Evolutionary conservation across 257 asterid species (phyloP), one percentile per base, ranked within the genome.

Genomic region (Salvia rosmarinus): DNA sequence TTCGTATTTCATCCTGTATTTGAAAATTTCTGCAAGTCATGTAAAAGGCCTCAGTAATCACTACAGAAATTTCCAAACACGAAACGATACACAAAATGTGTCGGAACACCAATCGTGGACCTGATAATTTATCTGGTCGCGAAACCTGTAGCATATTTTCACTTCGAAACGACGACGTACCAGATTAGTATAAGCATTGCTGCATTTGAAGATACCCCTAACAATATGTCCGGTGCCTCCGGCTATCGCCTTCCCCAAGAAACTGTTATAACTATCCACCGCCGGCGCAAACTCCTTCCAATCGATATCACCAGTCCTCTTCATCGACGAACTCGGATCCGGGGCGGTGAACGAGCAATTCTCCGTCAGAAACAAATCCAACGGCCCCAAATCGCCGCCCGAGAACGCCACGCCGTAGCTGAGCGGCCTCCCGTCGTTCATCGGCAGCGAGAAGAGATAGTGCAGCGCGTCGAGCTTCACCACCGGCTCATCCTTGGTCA

Each of bases 211-310:
- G 28, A 89, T 87, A 11, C 96, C 96, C 79, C 82, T 86, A 8
- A 89, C 93, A 78, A 89, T 83, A 55, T 87, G 88, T 1, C 97
- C 97, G 0, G 95, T 91, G 20, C 97, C 97, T 40, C 86, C 88
- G 0, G 96, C 95, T 54, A 91, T 91, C 1, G 97, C 97, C 81
- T 82, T 91, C 0, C 88, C 96, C 85, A 91, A 71, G 16, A 81
- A 85, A 28, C 63, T 77, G 52, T 91, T 91, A 58, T 91, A 91
- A 55, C 76, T 83, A 6, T 87, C 93, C 37, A 91, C 82, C 49
- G 82, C 85, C 4, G 97, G 96, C 0, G 96, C 93, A 72, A 89
- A 91, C 63, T 87, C 93, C 65, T 83, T 86, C 97, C 96, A 91
- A 9, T 89, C 66, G 10, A 87, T 73, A 43, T 73, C 78, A 6